Conservation (phyloP, 768 basidiomycete genomes). For the Paxillus rubicundulus region DNA sequence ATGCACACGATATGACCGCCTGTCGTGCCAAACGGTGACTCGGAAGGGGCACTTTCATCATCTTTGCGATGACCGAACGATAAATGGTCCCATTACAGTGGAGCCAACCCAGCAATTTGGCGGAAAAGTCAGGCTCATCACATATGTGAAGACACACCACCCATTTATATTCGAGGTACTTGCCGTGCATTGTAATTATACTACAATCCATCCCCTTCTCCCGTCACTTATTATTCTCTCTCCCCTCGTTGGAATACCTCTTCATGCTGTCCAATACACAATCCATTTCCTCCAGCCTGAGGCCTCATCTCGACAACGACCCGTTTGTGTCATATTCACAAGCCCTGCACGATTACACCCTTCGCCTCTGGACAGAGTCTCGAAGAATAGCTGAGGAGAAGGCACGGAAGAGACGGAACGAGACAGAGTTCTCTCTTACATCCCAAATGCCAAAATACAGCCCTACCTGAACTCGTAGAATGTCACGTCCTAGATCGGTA, state of each 20-base stretch:
- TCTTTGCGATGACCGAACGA: too few species aligned
- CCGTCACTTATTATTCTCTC: background rate
- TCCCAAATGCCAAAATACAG: constrained; percentile 7
- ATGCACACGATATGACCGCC: background rate
- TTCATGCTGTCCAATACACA: constrained; percentile 18
- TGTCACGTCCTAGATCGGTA: constrained; percentile 15
- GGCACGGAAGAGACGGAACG: constrained; percentile 31
- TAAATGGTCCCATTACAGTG: constrained; percentile 10
- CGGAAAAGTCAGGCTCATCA: constrained; percentile 1
- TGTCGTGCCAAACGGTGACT: too few species aligned
- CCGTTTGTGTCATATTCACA: constrained; percentile 58
- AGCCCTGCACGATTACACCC: constrained; percentile 65
- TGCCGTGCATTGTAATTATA: too few species aligned
- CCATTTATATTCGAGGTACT: constrained; percentile 30
- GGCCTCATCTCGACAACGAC: constrained; percentile 13
- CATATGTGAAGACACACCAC: background rate
- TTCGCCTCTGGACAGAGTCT: constrained; percentile 65
- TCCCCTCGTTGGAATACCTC: constrained; percentile 9
- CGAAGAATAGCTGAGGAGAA: constrained; percentile 56
- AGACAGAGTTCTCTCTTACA: constrained; percentile 9
- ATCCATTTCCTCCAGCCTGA: constrained; percentile 4
- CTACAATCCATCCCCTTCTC: background rate
- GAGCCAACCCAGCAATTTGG: constrained; percentile 24
- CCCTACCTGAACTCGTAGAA: constrained; percentile 13
- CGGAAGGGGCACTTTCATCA: too few species aligned